Evolutionary conservation across 805 yeast species (phyloP).

Genomic region (Wickerhamomyces chaumierensis): DNA sequence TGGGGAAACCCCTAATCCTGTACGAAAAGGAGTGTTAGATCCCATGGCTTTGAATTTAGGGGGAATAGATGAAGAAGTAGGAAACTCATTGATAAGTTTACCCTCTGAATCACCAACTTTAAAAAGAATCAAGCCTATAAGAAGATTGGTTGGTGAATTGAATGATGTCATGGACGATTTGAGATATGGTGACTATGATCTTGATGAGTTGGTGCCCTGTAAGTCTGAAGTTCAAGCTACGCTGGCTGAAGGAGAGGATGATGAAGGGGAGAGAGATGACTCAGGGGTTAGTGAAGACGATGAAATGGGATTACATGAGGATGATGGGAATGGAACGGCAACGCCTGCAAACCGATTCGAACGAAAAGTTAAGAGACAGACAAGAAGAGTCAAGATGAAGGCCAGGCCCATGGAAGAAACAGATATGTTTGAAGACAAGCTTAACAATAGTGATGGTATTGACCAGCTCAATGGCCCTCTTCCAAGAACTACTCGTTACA

Average conservation of each 20-base stretch:
- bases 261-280: slow-evolving; percentile 7
- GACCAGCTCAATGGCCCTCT: too few relatives aligned
- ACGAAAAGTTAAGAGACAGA: slow-evolving; percentile 23
- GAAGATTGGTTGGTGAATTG: slow-evolving; percentile 37
- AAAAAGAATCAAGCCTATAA: slow-evolving; percentile 23
- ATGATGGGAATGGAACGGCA: too few relatives aligned
- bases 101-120: slow-evolving; percentile 21
- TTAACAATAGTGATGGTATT: too few relatives aligned
- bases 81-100: slow-evolving; percentile 9
- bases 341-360: too few relatives aligned
- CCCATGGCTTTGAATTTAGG: too few relatives aligned
- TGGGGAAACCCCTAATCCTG: slow-evolving; percentile 1
- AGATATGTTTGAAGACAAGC: not conserved
- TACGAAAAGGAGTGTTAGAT: too few relatives aligned
- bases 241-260: slow-evolving; percentile 8
- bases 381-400: slow-evolving; percentile 17
- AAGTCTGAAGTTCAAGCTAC: slow-evolving; percentile 4
- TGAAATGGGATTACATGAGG: too few relatives aligned
- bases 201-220: slow-evolving; percentile 9
- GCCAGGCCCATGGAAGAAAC: slow-evolving; percentile 6
- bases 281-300: too few relatives aligned
- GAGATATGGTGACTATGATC: slow-evolving; percentile 15
- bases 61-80: too few relatives aligned
- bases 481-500: not conserved
- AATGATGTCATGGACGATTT: slow-evolving; percentile 23